Conservation (phyloP, 495 filamentous ascomycete genomes). For the Penicillium pulvis region DNA sequence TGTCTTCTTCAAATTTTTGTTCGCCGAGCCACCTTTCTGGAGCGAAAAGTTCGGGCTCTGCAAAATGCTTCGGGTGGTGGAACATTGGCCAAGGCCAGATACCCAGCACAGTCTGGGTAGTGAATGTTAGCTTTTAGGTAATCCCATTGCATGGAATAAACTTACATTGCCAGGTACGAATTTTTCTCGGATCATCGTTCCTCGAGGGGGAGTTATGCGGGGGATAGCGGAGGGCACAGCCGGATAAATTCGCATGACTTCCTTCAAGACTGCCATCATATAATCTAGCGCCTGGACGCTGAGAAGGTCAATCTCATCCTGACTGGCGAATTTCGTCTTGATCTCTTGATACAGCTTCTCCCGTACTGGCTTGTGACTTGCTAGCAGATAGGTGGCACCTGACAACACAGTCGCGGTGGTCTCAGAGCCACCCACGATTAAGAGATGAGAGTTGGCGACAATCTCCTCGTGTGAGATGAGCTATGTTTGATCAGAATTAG, state of each 20-base stretch:
- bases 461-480: slow-evolving; percentile 30
- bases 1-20: slow-evolving; percentile 22
- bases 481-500: not conserved
- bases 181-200: slow-evolving; percentile 12
- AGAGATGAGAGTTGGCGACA: slow-evolving; percentile 34
- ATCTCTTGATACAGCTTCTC: not conserved
- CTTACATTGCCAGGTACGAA: not conserved
- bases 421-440: slow-evolving; percentile 53
- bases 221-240: slow-evolving; percentile 35
- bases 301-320: slow-evolving; percentile 36
- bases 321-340: not conserved
- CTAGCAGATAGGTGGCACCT: slow-evolving; percentile 47
- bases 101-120: slow-evolving; percentile 17
- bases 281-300: slow-evolving; percentile 39
- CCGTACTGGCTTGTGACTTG: not conserved
- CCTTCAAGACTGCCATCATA: slow-evolving; percentile 43
- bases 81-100: slow-evolving; percentile 18
- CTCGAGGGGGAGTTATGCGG: slow-evolving; percentile 37
- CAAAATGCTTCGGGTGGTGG: slow-evolving; percentile 21
- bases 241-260: slow-evolving; percentile 47
- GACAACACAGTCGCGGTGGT: slow-evolving; percentile 54
- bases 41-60: slow-evolving; percentile 29
- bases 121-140: not conserved
- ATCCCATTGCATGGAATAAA: slow-evolving; percentile 17
- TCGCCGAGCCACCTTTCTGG: slow-evolving; percentile 45